Evolutionary conservation across 306 rosid genomes (phyloP), one percentile per base, ranked within the genome.

Genomic region (Benincasa hispida): DNA sequence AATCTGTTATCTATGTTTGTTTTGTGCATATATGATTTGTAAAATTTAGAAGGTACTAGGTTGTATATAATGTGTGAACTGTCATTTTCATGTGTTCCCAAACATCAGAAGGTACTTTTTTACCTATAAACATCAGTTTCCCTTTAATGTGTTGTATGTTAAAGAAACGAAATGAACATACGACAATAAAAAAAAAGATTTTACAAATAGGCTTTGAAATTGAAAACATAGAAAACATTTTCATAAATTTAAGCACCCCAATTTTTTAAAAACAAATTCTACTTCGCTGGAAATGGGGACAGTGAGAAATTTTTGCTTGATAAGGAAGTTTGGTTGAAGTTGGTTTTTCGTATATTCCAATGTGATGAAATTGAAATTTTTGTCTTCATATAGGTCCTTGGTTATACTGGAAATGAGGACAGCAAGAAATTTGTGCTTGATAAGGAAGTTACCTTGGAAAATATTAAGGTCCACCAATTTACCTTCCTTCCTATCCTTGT

Each of bases 381-480:
- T 72, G 12, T 74, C 77, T 79, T 67, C 4, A 51, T 78, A 12
- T 72, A 95, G 99, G 85, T 95, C 75, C 81, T 95, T 28, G 99
- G 82, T 53, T 95, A 87, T 88, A 92, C 97, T 2, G 99, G 96
- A 79, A 95, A 89, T 77, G 93, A 95, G 11, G 99, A 95, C 83
- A 89, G 85, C 78, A 92, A 56, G 82, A 95, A 95, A 87, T 95
- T 88, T 79, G 79, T 92, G 48, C 85, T 86, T 80, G 98, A 88
- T 32, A 88, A 84, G 65, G 96, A 95, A 84, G 81, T 88, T 81
- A 86, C 91, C 50, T 25, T 61, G 78, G 92, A 87, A 72, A 92
- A 76, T 73, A 74, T 95, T 17, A 95, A 95, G 99, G 99, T 95
- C 3, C 63, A 55, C 8, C 35, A 22, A 76, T 78, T 77, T 34